Evolutionary conservation across 2,329 filamentous ascomycete genomes (phyloP).

Genomic region (Botryotinia globosa): DNA sequence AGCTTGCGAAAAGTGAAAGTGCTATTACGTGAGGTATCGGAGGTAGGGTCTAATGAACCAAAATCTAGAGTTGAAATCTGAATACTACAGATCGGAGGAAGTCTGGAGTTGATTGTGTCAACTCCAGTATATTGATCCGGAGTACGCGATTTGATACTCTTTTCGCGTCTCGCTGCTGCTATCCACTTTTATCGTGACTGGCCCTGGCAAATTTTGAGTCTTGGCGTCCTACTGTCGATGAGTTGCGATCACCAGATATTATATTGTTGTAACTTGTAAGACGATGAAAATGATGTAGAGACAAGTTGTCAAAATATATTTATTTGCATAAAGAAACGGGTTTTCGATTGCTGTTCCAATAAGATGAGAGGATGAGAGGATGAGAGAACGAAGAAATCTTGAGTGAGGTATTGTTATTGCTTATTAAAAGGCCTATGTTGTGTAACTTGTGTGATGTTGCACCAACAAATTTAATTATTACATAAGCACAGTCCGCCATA

Average conservation of each 20-base stretch:
- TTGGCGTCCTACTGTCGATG: not conserved
- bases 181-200: not conserved
- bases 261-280: not conserved
- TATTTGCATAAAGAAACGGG: not conserved
- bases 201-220: not conserved
- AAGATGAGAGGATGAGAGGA: not conserved
- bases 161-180: slow-evolving; percentile 1
- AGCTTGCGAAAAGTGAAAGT: not conserved
- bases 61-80: not conserved
- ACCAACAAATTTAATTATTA: slow-evolving; percentile 1
- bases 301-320: not conserved
- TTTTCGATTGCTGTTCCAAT: not conserved
- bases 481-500: too few relatives aligned
- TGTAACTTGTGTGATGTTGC: not conserved
- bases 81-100: not conserved
- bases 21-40: not conserved
- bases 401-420: not conserved
- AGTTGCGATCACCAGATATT: too few relatives aligned
- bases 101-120: not conserved
- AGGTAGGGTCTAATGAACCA: not conserved
- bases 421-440: not conserved
- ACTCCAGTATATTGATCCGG: not conserved
- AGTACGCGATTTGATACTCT: slow-evolving; percentile 7
- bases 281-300: not conserved
- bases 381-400: not conserved